Conservation (phyloP, 805 yeast species). For the Nakazawaea populi region DNA sequence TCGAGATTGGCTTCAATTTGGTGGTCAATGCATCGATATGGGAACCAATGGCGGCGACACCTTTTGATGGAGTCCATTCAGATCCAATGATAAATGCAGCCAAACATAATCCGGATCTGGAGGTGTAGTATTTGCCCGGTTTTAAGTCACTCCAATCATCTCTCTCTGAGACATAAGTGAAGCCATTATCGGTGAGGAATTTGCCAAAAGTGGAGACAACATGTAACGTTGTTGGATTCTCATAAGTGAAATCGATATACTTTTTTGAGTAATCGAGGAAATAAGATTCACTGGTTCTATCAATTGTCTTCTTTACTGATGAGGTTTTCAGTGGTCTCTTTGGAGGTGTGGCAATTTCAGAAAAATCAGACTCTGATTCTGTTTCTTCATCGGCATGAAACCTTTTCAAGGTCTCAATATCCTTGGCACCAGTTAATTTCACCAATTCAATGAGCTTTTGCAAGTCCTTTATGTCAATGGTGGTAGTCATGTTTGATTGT, state of each 20-base stretch:
- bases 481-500: background rate
- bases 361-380: background rate
- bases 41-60: conserved; percentile 67
- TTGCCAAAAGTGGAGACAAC: conserved; percentile 49
- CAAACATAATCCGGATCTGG: conserved; percentile 62
- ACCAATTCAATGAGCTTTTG: conserved; percentile 1
- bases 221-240: conserved; percentile 72
- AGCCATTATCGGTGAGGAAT: conserved; percentile 53
- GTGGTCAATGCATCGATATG: conserved; percentile 72
- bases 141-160: conserved; percentile 39
- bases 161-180: conserved; percentile 59
- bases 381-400: background rate
- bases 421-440: conserved; percentile 2
- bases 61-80: conserved; percentile 57
- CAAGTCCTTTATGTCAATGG: background rate
- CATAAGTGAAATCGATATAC: conserved; percentile 66
- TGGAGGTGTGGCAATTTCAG: conserved; percentile 1
- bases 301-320: background rate
- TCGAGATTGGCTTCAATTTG: conserved; percentile 66
- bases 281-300: conserved; percentile 7
- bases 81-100: conserved; percentile 68
- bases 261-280: conserved; percentile 21
- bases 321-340: background rate
- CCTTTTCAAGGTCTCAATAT: background rate
- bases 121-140: conserved; percentile 59